phyloP scores from a whole-genome alignment of 805 yeast genomes.

The Myxozyma neglecta region DNA sequence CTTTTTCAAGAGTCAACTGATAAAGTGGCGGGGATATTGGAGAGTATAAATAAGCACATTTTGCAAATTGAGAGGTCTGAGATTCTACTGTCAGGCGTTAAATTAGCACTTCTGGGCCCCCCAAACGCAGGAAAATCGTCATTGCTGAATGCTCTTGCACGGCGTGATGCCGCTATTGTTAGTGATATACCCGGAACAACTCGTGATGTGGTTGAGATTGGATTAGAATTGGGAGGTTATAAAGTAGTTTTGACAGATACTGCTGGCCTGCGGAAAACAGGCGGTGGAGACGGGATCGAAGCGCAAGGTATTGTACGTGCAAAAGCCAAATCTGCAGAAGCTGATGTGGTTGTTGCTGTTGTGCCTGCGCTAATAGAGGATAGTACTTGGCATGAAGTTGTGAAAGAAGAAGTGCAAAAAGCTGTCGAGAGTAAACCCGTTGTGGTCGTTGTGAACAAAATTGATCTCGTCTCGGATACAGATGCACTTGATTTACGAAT shows the following conservation, averaged over 20 bases:
- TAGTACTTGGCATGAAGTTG: slow-evolving; percentile 15
- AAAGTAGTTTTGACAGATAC: slow-evolving; percentile 87
- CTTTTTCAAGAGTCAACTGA: slow-evolving; percentile 52
- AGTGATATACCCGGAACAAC: slow-evolving; percentile 93
- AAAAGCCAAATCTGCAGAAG: slow-evolving; percentile 52
- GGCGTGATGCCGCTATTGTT: slow-evolving; percentile 84
- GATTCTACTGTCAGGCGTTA: slow-evolving; percentile 69
- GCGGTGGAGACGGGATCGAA: slow-evolving; percentile 51
- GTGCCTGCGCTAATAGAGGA: slow-evolving; percentile 45
- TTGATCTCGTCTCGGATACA: slow-evolving; percentile 32
- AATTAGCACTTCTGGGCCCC: slow-evolving; percentile 75
- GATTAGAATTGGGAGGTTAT: slow-evolving; percentile 77
- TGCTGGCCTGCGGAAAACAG: slow-evolving; percentile 73
- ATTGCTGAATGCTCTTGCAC: slow-evolving; percentile 69
- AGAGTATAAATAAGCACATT: slow-evolving; percentile 48
- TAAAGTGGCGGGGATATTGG: slow-evolving; percentile 46
- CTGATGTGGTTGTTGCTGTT: slow-evolving; percentile 72
- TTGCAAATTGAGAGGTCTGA: slow-evolving; percentile 56
- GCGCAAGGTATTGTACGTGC: slow-evolving; percentile 82
- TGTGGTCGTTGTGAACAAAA: slow-evolving; percentile 40
- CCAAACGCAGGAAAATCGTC: slow-evolving; percentile 98
- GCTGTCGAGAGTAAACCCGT: slow-evolving; percentile 25
- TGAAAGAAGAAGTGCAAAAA: slow-evolving; percentile 3
- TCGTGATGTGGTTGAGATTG: slow-evolving; percentile 79
- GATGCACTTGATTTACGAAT: not conserved